Percentiles rank a stretch among this genome's conserved stretches.
Evolutionary conservation across 2,329 filamentous ascomycete genomes (phyloP).

Genomic region (Aspergillus quadricinctus): DNA sequence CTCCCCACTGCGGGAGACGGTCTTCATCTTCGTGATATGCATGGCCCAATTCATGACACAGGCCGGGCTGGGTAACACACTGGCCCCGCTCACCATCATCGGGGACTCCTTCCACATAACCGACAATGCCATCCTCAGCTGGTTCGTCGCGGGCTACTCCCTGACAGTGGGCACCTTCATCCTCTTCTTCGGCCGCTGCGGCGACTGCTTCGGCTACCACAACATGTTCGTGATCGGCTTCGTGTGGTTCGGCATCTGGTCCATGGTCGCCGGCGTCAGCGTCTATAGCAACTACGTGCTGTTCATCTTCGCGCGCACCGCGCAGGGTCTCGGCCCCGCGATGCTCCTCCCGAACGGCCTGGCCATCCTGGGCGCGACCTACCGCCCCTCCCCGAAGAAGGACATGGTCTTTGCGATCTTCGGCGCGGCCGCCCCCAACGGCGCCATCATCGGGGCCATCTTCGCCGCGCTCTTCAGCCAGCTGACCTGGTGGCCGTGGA

Average conservation of each 20-base stretch:
- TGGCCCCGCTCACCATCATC: conserved; percentile 49
- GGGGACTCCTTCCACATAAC: conserved; percentile 44
- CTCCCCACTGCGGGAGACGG: conserved; percentile 23
- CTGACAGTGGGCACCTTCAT: conserved; percentile 43
- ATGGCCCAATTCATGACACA: conserved; percentile 44
- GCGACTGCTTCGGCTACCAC: conserved; percentile 30
- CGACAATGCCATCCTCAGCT: conserved; percentile 46
- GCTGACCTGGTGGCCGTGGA: conserved; percentile 48
- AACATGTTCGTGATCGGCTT: conserved; percentile 26
- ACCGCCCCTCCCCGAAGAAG: conserved; percentile 47
- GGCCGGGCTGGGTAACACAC: conserved; percentile 44
- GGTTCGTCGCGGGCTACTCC: conserved; percentile 56
- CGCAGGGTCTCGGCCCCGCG: conserved; percentile 55
- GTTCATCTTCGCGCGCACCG: conserved; percentile 46
- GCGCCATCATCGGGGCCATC: conserved; percentile 35
- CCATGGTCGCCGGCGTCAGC: conserved; percentile 24
- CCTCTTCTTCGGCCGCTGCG: conserved; percentile 33
- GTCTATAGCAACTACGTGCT: conserved; percentile 36
- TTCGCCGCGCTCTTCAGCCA: conserved; percentile 33
- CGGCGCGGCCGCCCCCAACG: conserved; percentile 43
- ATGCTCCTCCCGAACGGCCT: conserved; percentile 61
- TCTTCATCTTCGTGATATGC: conserved; percentile 34
- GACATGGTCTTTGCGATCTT: conserved; percentile 54
- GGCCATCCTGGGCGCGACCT: conserved; percentile 56
- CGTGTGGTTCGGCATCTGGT: conserved; percentile 26